Conservation (phyloP, 768 basidiomycete species). For the Rhizopogon roseolus region DNA sequence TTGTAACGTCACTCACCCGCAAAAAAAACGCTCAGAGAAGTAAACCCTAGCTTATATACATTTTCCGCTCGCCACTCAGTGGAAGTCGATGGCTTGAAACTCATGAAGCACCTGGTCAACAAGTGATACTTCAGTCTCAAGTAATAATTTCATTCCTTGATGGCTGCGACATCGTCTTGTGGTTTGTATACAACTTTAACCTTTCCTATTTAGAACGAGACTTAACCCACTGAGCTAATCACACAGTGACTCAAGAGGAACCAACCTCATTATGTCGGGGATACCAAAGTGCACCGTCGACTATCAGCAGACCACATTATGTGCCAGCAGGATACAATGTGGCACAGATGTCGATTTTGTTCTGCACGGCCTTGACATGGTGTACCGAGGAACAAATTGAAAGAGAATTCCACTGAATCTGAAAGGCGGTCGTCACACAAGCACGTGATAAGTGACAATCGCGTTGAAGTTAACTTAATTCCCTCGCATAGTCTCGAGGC, state of each 20-base stretch:
- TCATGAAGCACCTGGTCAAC: slow-evolving; percentile 22
- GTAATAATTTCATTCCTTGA: slow-evolving; percentile 28
- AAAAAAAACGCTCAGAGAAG: slow-evolving; percentile 37
- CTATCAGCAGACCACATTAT: slow-evolving; percentile 9
- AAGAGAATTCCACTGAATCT: background rate
- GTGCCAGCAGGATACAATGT: slow-evolving; percentile 12
- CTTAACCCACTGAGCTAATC: background rate
- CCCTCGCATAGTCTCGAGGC: too few relatives aligned
- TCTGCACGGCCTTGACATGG: slow-evolving; percentile 6
- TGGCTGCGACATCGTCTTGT: slow-evolving; percentile 24
- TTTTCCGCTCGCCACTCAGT: slow-evolving; percentile 14
- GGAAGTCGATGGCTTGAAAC: background rate
- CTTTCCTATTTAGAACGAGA: slow-evolving; percentile 19
- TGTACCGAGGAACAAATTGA: background rate
- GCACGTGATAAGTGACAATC: background rate
- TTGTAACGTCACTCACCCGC: slow-evolving; percentile 23
- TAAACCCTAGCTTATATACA: slow-evolving; percentile 34
- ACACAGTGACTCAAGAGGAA: background rate
- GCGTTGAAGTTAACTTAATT: background rate
- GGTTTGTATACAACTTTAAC: slow-evolving; percentile 31
- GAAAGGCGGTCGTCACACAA: background rate
- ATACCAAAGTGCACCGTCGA: slow-evolving; percentile 19
- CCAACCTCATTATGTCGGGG: slow-evolving; percentile 26
- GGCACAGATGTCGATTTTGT: slow-evolving; percentile 12
- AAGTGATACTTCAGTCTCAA: slow-evolving; percentile 29